Percentiles rank a stretch among this genome's conserved stretches.
Evolutionary conservation across 345 rosid species (phyloP).

Genomic region (Eucalyptus pauciflora): DNA sequence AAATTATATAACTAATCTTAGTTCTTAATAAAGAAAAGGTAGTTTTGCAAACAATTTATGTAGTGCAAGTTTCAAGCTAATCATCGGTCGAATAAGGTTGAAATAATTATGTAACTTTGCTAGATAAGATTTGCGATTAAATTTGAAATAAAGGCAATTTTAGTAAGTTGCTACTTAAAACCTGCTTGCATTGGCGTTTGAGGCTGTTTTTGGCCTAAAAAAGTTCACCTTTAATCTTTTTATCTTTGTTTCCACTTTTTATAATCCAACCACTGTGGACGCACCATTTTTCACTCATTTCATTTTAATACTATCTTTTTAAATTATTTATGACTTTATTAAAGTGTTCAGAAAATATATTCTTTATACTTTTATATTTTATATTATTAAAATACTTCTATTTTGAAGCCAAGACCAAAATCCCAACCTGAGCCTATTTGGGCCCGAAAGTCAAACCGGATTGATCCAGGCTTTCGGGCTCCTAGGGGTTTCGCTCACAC

Average conservation of each 20-base stretch:
- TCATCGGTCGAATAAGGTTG: too few species aligned
- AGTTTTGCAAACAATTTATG: too few species aligned
- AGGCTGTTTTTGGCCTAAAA: too few species aligned
- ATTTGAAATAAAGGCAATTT: not conserved
- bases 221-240: too few species aligned
- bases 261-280: not conserved
- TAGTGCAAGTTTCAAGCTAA: not conserved
- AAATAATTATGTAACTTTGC: too few species aligned
- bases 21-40: not conserved
- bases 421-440: not conserved
- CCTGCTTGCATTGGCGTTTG: too few species aligned
- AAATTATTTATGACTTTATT: not conserved
- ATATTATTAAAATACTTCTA: too few species aligned
- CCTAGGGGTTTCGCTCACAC: too few species aligned
- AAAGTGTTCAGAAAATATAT: too few species aligned
- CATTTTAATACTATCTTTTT: too few species aligned
- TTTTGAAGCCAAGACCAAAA: not conserved
- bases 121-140: not conserved
- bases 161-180: not conserved
- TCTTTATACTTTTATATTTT: too few species aligned
- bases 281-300: not conserved
- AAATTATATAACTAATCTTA: too few species aligned
- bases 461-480: fast-evolving
- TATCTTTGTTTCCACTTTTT: not conserved
- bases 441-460: not conserved